These are phyloP conservation scores for Tolypocladium endophyticum DNA, from an alignment of 2,329 filamentous ascomycete species.

Conservation along the genomic window DNA sequence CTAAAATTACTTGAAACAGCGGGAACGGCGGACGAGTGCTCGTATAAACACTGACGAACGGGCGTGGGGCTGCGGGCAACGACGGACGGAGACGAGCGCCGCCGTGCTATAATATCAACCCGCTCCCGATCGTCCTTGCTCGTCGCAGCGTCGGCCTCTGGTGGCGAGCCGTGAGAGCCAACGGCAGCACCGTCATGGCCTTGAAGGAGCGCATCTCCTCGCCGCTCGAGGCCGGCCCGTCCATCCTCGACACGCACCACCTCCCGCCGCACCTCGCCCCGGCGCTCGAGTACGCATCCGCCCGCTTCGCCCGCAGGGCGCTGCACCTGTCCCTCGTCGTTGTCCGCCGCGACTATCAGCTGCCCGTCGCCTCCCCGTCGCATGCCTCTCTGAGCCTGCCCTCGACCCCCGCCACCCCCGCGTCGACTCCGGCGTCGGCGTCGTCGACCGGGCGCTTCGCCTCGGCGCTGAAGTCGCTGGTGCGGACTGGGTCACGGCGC, in stretches of 20 bases:
- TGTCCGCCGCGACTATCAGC: slow-evolving; percentile 44
- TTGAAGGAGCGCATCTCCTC: slow-evolving; percentile 50
- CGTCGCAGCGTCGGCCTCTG: not conserved
- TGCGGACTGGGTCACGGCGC: slow-evolving; percentile 14
- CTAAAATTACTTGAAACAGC: not conserved
- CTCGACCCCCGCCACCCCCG: slow-evolving; percentile 9
- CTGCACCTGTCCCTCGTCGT: slow-evolving; percentile 49
- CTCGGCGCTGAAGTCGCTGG: slow-evolving; percentile 19
- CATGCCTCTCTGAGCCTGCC: slow-evolving; percentile 7
- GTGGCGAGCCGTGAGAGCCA: not conserved
- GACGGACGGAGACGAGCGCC: not conserved
- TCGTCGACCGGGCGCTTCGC: slow-evolving; percentile 17
- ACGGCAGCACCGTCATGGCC: slow-evolving; percentile 20
- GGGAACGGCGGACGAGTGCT: not conserved
- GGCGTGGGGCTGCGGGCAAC: not conserved
- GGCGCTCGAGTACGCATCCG: slow-evolving; percentile 49
- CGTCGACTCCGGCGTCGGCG: slow-evolving; percentile 10
- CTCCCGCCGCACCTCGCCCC: slow-evolving; percentile 43
- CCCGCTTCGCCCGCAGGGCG: slow-evolving; percentile 41
- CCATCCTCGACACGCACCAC: slow-evolving; percentile 45
- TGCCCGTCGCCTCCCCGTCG: slow-evolving; percentile 26
- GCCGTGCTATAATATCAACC: not conserved
- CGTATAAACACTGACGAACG: not conserved
- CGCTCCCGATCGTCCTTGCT: not conserved
- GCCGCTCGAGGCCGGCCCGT: slow-evolving; percentile 51